phyloP scores from a whole-genome alignment of 148 eudicot genomes.

The Chenopodium berlandieri region DNA sequence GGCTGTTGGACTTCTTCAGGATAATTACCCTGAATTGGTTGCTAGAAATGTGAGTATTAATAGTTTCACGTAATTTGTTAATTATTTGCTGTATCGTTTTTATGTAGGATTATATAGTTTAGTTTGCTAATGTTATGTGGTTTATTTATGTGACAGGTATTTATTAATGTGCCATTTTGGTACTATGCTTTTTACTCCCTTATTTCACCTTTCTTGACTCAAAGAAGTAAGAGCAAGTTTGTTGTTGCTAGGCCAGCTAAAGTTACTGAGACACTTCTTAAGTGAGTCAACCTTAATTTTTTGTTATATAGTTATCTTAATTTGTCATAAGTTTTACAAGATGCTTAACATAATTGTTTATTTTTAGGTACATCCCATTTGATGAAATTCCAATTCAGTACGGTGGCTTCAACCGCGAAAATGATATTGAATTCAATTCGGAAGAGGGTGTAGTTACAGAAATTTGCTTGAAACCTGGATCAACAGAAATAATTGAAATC shows the following conservation, averaged over 20 bases:
- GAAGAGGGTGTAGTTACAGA: constrained; percentile 40
- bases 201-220: constrained; percentile 57
- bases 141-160: constrained; percentile 35
- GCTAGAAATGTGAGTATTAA: constrained; percentile 52
- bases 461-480: constrained; percentile 43
- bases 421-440: constrained; percentile 42
- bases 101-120: background rate
- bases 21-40: constrained; percentile 76
- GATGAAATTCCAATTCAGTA: constrained; percentile 53
- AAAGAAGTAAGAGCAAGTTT: constrained; percentile 69
- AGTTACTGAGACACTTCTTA: constrained; percentile 64
- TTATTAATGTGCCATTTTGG: constrained; percentile 74
- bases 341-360: background rate
- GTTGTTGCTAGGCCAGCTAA: constrained; percentile 52
- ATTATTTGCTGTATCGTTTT: background rate
- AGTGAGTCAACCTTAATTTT: constrained; percentile 34
- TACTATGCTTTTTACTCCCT: constrained; percentile 57
- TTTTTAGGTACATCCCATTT: constrained; percentile 47
- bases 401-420: constrained; percentile 62
- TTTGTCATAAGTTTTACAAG: no score
- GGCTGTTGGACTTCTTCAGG: constrained; percentile 57
- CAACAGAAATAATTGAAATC: constrained; percentile 47
- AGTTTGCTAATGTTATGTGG: background rate
- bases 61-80: background rate
- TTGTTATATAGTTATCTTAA: background rate